These are phyloP conservation scores for Kwoniella sp. DNA, from an alignment of 768 basidiomycete species.

Conservation along the genomic window DNA sequence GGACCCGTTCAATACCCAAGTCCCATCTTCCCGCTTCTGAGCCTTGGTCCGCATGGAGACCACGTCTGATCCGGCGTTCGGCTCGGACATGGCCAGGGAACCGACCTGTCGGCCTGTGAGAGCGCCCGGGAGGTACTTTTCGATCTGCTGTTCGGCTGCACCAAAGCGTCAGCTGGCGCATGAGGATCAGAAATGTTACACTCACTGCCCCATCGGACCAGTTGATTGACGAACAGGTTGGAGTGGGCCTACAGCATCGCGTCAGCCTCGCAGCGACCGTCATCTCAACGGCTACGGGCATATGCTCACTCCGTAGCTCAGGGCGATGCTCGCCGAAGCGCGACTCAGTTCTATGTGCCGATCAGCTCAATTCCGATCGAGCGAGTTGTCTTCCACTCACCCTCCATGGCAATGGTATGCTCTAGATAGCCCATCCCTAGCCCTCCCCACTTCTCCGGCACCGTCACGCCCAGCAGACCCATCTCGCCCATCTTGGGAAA, in stretches of 20 bases:
- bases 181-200: background rate
- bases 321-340: conserved; percentile 84
- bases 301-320: conserved; percentile 51
- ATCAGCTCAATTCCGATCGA: background rate
- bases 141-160: conserved; percentile 60
- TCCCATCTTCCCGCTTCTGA: conserved; percentile 55
- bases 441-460: conserved; percentile 73
- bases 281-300: background rate
- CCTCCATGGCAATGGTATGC: conserved; percentile 92
- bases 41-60: conserved; percentile 85
- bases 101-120: conserved; percentile 71
- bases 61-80: conserved; percentile 89
- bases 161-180: background rate
- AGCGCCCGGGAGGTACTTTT: conserved; percentile 75
- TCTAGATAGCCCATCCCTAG: conserved; percentile 77
- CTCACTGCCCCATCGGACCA: conserved; percentile 41
- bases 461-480: conserved; percentile 57
- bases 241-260: conserved; percentile 36
- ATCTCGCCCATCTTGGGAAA: conserved; percentile 40
- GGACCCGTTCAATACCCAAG: conserved; percentile 61
- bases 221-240: conserved; percentile 45
- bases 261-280: background rate
- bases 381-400: conserved; percentile 26
- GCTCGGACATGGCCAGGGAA: conserved; percentile 90
- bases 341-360: conserved; percentile 61